phyloP scores from a whole-genome alignment of 2,329 filamentous ascomycete genomes.

The Dactylellina sp. region DNA sequence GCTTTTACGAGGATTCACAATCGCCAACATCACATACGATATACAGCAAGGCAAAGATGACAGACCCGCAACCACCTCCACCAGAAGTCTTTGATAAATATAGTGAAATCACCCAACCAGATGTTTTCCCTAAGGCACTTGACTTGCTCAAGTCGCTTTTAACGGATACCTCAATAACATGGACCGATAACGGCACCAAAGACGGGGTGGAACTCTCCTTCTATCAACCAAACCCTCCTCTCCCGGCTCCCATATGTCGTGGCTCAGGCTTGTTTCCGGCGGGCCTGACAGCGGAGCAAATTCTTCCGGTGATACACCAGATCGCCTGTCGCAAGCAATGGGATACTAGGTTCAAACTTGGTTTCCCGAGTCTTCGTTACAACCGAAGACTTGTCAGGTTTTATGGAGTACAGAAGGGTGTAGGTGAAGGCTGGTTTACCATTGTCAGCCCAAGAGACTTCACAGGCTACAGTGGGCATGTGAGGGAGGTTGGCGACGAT shows the following conservation, averaged over 20 bases:
- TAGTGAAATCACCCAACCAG: constrained; percentile 28
- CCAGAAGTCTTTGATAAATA: constrained; percentile 34
- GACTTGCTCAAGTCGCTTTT: constrained; percentile 35
- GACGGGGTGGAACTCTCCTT: constrained; percentile 26
- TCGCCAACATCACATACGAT: too few relatives aligned
- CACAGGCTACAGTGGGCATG: constrained; percentile 52
- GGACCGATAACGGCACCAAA: constrained; percentile 43
- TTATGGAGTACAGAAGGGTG: constrained; percentile 52
- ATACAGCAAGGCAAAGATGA: too few relatives aligned
- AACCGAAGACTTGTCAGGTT: constrained; percentile 42
- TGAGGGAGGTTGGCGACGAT: constrained; percentile 48
- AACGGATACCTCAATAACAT: constrained; percentile 34
- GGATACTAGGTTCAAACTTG: constrained; percentile 44
- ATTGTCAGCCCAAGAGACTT: constrained; percentile 52
- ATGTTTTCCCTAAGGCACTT: constrained; percentile 38
- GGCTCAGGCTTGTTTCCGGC: constrained; percentile 34
- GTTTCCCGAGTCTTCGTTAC: constrained; percentile 40
- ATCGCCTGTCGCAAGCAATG: constrained; percentile 37
- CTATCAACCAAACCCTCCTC: constrained; percentile 44
- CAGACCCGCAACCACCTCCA: constrained; percentile 31
- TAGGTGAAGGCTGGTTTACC: constrained; percentile 46
- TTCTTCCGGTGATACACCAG: constrained; percentile 43
- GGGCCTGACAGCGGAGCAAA: constrained; percentile 42
- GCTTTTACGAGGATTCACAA: too few relatives aligned
- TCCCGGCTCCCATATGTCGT: constrained; percentile 42